Conservation (phyloP, 2,329 filamentous ascomycete species). For the Alternaria panax region DNA sequence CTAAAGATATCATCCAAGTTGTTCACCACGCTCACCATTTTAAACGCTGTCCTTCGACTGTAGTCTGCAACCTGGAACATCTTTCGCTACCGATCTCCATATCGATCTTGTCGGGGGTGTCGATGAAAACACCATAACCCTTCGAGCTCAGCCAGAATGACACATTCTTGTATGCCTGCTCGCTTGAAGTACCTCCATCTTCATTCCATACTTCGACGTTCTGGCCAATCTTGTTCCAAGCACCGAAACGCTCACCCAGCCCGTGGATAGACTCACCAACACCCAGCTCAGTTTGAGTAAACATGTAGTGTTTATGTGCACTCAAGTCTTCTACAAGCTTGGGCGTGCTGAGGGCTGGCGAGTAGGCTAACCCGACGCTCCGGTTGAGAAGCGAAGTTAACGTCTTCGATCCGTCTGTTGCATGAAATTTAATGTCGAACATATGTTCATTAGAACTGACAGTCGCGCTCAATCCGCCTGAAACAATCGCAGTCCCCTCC, state of each 20-base stretch:
- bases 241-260: conserved; percentile 77
- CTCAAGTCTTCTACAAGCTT: conserved; percentile 63
- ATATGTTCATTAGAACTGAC: conserved; percentile 58
- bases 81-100: conserved; percentile 78
- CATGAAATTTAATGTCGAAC: conserved; percentile 66
- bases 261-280: conserved; percentile 74
- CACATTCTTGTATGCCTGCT: conserved; percentile 76
- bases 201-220: conserved; percentile 69
- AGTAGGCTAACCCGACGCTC: conserved; percentile 66
- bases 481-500: conserved; percentile 58
- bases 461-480: conserved; percentile 63
- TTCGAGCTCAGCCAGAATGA: conserved; percentile 73
- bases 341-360: conserved; percentile 60
- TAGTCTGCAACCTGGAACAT: conserved; percentile 73
- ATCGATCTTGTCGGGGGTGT: conserved; percentile 72
- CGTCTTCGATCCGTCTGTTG: conserved; percentile 57
- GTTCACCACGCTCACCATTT: conserved; percentile 59
- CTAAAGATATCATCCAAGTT: neutral
- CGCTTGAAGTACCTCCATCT: conserved; percentile 69
- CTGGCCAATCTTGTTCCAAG: conserved; percentile 79
- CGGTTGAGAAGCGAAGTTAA: conserved; percentile 64
- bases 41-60: conserved; percentile 71
- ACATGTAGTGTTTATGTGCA: conserved; percentile 53
- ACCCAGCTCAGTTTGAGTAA: conserved; percentile 55
- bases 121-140: conserved; percentile 81